Conservation (phyloP, 2,329 filamentous ascomycete species). For the Herpotrichia juniperi region DNA sequence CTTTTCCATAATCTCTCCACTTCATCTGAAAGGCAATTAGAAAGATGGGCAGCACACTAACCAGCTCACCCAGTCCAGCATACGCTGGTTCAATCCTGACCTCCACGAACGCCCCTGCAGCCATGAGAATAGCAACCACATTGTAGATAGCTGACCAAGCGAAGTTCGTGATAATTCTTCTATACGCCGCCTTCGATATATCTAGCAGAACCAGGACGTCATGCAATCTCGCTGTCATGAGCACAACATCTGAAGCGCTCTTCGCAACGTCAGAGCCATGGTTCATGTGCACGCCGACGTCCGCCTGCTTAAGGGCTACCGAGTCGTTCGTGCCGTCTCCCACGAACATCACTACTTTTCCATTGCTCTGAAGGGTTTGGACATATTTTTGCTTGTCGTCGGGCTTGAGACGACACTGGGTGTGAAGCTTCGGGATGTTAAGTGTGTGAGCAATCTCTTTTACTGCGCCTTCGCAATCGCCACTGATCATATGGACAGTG, state of each 20-base stretch:
- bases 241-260: conserved; percentile 71
- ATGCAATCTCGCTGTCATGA: conserved; percentile 63
- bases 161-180: conserved; percentile 67
- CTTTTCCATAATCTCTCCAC: conserved; percentile 37
- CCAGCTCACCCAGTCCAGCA: conserved; percentile 74
- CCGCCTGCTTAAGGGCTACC: conserved; percentile 71
- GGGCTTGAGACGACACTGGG: conserved; percentile 56
- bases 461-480: conserved; percentile 60
- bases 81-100: conserved; percentile 66
- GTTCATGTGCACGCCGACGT: conserved; percentile 73
- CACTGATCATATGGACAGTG: conserved; percentile 61
- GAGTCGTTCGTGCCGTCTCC: conserved; percentile 85
- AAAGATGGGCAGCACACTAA: conserved; percentile 75
- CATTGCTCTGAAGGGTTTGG: conserved; percentile 29
- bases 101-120: conserved; percentile 61
- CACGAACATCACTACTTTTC: conserved; percentile 66
- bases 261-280: conserved; percentile 65
- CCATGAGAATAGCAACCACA: conserved; percentile 69
- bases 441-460: conserved; percentile 50
- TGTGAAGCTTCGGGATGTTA: conserved; percentile 46
- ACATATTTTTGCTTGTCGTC: conserved; percentile 63
- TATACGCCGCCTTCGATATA: conserved; percentile 52
- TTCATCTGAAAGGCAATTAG: conserved; percentile 59
- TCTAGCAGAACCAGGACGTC: conserved; percentile 66
- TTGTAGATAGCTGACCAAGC: conserved; percentile 75